Percentiles rank a stretch among this genome's conserved stretches.
Evolutionary conservation across 495 filamentous ascomycete species (phyloP).

Genomic region (Aspergillus baeticus): DNA sequence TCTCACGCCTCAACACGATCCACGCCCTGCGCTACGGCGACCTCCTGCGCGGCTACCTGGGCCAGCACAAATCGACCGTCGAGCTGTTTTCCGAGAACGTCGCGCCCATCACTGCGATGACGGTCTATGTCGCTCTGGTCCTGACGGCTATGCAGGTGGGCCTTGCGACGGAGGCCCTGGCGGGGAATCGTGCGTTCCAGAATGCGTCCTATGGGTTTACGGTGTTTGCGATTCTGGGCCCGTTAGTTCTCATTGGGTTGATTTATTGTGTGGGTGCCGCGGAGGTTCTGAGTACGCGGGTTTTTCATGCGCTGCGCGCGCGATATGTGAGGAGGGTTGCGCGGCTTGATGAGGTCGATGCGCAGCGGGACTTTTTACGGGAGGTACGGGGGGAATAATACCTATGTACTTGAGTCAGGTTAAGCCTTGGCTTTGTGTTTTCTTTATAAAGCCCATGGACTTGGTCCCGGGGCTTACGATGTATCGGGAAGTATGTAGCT

Average conservation of each 20-base stretch:
- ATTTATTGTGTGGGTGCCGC: not conserved
- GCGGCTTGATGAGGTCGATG: too few relatives aligned
- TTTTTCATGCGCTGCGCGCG: too few relatives aligned
- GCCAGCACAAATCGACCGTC: constrained; percentile 12
- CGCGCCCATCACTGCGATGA: constrained; percentile 37
- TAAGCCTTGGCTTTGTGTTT: too few relatives aligned
- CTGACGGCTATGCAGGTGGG: constrained; percentile 62
- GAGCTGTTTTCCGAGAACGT: constrained; percentile 45
- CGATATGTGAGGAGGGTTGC: too few relatives aligned
- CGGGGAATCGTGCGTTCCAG: constrained; percentile 40
- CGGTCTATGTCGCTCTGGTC: constrained; percentile 53
- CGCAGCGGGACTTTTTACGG: too few relatives aligned
- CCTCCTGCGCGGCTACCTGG: constrained; percentile 7
- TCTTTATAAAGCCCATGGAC: too few relatives aligned
- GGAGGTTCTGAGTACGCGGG: too few relatives aligned
- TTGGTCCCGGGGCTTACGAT: too few relatives aligned
- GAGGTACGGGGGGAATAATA: too few relatives aligned
- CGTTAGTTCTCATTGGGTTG: constrained; percentile 1
- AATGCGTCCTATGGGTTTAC: constrained; percentile 52
- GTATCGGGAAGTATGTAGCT: too few relatives aligned
- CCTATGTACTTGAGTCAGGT: too few relatives aligned
- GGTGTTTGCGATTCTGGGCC: constrained; percentile 44
- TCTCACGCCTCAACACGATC: constrained; percentile 22
- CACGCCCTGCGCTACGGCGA: constrained; percentile 5
- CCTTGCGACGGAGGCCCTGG: constrained; percentile 40